These are phyloP conservation scores for Raphanus raphanistrum DNA, from an alignment of 345 rosid genomes.

Conservation along the genomic window DNA sequence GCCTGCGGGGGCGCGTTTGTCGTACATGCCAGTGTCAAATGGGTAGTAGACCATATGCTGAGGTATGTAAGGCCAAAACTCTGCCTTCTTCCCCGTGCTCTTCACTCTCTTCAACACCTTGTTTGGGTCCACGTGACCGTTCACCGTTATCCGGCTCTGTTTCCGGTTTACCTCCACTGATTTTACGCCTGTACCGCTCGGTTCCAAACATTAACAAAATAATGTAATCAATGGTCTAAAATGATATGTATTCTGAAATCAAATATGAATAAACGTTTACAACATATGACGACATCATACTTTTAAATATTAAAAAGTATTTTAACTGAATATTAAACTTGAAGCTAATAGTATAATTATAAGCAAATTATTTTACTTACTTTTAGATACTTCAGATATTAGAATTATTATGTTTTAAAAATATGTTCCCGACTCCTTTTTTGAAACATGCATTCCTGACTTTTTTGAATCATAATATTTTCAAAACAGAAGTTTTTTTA, in stretches of 20 bases:
- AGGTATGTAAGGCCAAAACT: constrained; percentile 59
- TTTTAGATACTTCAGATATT: neutral
- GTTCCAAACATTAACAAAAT: neutral
- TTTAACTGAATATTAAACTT: neutral
- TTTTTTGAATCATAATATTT: constrained; percentile 2
- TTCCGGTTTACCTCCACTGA: constrained; percentile 53
- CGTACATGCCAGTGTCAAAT: constrained; percentile 52
- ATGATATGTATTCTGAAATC: neutral
- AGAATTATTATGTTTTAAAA: neutral
- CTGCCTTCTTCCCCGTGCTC: constrained; percentile 54
- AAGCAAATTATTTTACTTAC: neutral
- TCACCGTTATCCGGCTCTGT: constrained; percentile 49
- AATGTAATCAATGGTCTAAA: neutral
- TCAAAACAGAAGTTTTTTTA: neutral
- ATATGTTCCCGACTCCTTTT: neutral
- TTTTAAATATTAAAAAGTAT: neutral
- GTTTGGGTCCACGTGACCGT: constrained; percentile 55
- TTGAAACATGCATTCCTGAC: neutral
- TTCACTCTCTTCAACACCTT: constrained; percentile 51
- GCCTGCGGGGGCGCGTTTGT: constrained; percentile 58
- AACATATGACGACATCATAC: neutral
- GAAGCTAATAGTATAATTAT: neutral
- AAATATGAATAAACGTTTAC: neutral
- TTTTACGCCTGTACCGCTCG: constrained; percentile 43
- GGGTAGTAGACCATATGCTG: constrained; percentile 57